Evolutionary conservation across 768 basidiomycete genomes (phyloP), one percentile per base, ranked within the genome.

Genomic region (Termitomyces bulborhizus): DNA sequence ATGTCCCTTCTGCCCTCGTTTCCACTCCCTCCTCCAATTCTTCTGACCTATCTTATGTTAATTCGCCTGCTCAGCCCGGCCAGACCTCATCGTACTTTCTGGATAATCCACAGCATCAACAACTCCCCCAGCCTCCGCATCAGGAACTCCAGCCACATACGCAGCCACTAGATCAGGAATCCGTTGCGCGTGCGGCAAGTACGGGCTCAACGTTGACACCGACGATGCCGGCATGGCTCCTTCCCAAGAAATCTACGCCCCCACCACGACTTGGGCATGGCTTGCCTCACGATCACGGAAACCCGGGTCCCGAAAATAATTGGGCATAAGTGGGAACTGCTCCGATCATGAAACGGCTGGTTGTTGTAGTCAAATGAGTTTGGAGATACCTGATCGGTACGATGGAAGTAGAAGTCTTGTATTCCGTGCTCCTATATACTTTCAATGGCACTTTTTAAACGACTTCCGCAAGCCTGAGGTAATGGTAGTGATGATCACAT

Each of bases 171-270:
- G 36, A 1, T 13, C 49, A 40, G 26, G 45, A 37, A 15, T 4
- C 36, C 6, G 36, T 36, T 37, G 34, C 31, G 12, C 26, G 11
- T 4, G 24, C n/a, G 18, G n/a, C 44, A 13, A 26, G 53, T 32
- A 27, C n/a, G 13, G 44, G 36, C 13, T 37, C 31, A 27, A 16
- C 43, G 1, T 32, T 29, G n/a, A 16, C 29, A 16, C 3, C 51
- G 11, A 47, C 65, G 47, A 69, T 65, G n/a, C 77, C 77, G 8
- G 68, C 75, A 39, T 79, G 77, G 77, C 72, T 78, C 1, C 57
- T 79, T 29, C 77, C 76, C 13, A 78, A 75, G 72, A 75, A 73
- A 55, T 53, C 26, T 42, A 54, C 60, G 32, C 49, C 59, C 7
- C 55, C 57, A 6, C 60, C 60, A 11, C 48, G 54, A 36, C 48